Percentiles rank a stretch among this genome's conserved stretches.
These are phyloP conservation scores for Hygrocybe coccinea DNA, from an alignment of 768 basidiomycete species.

Conservation along the genomic window DNA sequence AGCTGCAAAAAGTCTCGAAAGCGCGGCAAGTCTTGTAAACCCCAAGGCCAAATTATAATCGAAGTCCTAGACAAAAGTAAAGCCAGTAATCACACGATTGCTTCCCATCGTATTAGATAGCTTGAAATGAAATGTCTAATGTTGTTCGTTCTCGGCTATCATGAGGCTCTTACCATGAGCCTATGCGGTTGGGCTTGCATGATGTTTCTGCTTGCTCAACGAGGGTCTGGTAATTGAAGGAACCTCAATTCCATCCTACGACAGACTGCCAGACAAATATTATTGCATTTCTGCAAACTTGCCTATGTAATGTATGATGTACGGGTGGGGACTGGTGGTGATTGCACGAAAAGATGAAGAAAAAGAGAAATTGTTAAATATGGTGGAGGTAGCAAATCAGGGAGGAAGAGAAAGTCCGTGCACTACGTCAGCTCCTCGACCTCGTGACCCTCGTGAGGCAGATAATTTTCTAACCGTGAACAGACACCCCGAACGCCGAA, in stretches of 20 bases:
- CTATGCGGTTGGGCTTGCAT: no score
- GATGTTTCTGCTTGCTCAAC: no score
- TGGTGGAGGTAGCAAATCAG: conserved; percentile 21
- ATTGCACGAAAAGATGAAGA: conserved; percentile 31
- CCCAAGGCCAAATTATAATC: conserved; percentile 50
- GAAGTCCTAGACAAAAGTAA: no score
- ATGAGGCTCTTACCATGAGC: no score
- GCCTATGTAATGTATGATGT: conserved; percentile 10
- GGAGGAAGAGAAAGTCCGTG: conserved; percentile 38
- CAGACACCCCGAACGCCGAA: conserved; percentile 9
- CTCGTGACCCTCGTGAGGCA: conserved; percentile 20
- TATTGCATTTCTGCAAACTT: no score
- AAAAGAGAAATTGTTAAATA: conserved; percentile 24
- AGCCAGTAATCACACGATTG: no score
- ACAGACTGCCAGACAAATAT: no score
- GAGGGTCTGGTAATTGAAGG: no score
- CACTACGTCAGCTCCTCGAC: conserved; percentile 42
- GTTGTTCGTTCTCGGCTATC: no score
- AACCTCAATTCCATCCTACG: no score
- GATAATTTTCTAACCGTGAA: conserved; percentile 16
- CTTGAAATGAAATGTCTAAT: no score
- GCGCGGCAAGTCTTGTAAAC: conserved; percentile 39
- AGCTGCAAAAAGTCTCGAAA: conserved; percentile 54
- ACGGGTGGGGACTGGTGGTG: conserved; percentile 36
- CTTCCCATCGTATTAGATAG: no score